Percentiles rank a stretch among this genome's conserved stretches.
Evolutionary conservation across 106 monocot species (phyloP).

Genomic region (Dioscorea zingiberensis): DNA sequence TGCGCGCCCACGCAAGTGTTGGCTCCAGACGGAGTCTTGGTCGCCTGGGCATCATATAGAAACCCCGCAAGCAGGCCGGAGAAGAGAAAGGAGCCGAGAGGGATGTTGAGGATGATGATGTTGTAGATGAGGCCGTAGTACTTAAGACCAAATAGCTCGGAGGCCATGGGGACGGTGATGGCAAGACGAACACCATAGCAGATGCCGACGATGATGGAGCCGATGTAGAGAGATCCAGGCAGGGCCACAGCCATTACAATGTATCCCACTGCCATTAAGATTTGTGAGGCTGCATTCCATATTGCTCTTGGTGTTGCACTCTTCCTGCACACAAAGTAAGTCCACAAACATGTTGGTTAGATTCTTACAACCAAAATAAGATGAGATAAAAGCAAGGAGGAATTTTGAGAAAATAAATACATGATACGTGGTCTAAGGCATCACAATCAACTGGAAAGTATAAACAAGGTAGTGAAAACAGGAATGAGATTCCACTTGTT

Average conservation of each 20-base stretch:
- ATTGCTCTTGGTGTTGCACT: slow-evolving; percentile 63
- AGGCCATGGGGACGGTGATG: slow-evolving; percentile 69
- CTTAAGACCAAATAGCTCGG: slow-evolving; percentile 87
- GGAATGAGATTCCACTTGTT: no score
- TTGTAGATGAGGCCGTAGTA: slow-evolving; percentile 97
- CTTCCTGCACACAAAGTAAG: slow-evolving; percentile 33
- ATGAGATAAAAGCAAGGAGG: no score
- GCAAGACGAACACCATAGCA: slow-evolving; percentile 92
- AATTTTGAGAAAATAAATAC: no score
- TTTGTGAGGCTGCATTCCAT: slow-evolving; percentile 90
- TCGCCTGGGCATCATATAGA: slow-evolving; percentile 73
- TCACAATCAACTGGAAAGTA: no score
- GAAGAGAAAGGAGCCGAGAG: slow-evolving; percentile 96
- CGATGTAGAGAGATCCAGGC: slow-evolving; percentile 85
- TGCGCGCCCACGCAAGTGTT: slow-evolving; percentile 80
- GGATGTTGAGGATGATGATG: slow-evolving; percentile 88
- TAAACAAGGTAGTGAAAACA: no score
- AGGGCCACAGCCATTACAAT: slow-evolving; percentile 60
- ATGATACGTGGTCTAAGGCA: no score
- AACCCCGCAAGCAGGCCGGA: slow-evolving; percentile 88
- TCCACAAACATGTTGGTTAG: no score
- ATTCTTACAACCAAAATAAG: no score
- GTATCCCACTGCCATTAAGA: slow-evolving; percentile 83
- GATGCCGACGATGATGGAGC: slow-evolving; percentile 74
- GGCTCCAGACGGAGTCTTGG: slow-evolving; percentile 34